Evolutionary conservation across 164 flowering plant species (phyloP).

Genomic region (Tetracentron sinense): DNA sequence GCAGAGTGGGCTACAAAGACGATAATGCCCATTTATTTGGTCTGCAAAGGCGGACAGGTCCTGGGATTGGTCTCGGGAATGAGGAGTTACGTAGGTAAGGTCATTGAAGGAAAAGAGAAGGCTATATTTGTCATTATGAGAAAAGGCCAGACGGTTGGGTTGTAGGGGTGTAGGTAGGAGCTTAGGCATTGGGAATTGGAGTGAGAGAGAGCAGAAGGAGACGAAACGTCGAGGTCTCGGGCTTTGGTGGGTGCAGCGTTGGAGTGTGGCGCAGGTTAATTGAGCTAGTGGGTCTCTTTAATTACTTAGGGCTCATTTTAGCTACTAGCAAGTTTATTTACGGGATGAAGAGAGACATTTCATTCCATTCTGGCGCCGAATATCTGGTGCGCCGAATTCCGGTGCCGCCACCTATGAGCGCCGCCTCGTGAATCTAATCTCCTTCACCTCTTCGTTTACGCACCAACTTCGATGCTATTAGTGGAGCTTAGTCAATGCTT

Average conservation of each 20-base stretch:
- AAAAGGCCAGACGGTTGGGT: conserved; percentile 35
- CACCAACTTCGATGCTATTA: too few relatives aligned
- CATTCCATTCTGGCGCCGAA: not conserved
- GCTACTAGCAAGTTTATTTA: not conserved
- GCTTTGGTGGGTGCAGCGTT: not conserved
- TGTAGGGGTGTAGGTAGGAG: conserved; percentile 24
- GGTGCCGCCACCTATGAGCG: conserved; percentile 16
- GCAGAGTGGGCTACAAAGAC: conserved; percentile 11
- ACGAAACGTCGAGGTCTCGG: conserved; percentile 11
- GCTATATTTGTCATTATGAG: conserved; percentile 10
- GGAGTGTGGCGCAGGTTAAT: not conserved
- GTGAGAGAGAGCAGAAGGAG: conserved; percentile 15
- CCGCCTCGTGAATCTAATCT: conserved; percentile 22
- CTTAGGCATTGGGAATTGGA: conserved; percentile 45
- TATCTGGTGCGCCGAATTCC: conserved; percentile 6
- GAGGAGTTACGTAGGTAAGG: not conserved
- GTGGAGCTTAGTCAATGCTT: too few relatives aligned
- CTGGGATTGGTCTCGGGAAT: not conserved
- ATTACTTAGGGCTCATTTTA: not conserved
- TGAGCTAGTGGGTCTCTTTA: not conserved
- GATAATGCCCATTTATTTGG: conserved; percentile 9
- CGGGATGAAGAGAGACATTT: not conserved
- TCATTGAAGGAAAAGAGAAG: conserved; percentile 13
- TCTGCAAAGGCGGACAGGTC: too few relatives aligned
- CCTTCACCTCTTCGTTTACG: too few relatives aligned